Percentiles rank a stretch among this genome's conserved stretches.
Evolutionary conservation across 352 stramenopile genomes (phyloP).

Genomic region (Pythium plurisporium): DNA sequence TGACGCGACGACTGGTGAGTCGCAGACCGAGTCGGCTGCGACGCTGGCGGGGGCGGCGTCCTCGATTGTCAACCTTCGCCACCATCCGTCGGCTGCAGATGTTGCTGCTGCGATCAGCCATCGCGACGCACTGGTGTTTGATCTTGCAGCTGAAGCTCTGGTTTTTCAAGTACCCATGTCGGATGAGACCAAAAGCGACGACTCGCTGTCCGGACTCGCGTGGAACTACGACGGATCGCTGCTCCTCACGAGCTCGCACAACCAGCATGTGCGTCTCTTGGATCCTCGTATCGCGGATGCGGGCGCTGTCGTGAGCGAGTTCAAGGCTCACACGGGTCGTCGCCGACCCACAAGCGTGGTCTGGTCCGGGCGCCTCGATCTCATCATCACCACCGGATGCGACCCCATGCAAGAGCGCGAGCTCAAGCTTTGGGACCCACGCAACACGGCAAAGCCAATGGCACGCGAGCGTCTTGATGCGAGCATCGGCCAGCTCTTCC

Average conservation of each 20-base stretch:
- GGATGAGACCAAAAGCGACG: constrained; percentile 2
- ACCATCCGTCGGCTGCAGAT: constrained; percentile 48
- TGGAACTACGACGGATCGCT: constrained; percentile 75
- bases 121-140: constrained; percentile 36
- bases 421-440: constrained; percentile 72
- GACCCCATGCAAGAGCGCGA: constrained; percentile 67
- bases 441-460: constrained; percentile 41
- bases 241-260: constrained; percentile 36
- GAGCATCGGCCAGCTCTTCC: constrained; percentile 60
- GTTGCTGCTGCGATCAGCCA: constrained; percentile 44
- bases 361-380: constrained; percentile 50
- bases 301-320: constrained; percentile 3
- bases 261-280: constrained; percentile 44
- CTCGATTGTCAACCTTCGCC: constrained; percentile 33
- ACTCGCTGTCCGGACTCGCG: constrained; percentile 11
- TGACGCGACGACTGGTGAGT: background rate
- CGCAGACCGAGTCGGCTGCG: constrained; percentile 17
- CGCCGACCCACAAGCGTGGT: constrained; percentile 39
- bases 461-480: constrained; percentile 60
- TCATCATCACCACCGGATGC: constrained; percentile 58
- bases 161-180: constrained; percentile 12
- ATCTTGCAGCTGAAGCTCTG: constrained; percentile 33
- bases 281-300: constrained; percentile 38
- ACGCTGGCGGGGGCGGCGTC: constrained; percentile 21
- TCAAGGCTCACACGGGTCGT: constrained; percentile 44